Conservation (phyloP, 768 basidiomycete species). For the Suillus alpinus region DNA sequence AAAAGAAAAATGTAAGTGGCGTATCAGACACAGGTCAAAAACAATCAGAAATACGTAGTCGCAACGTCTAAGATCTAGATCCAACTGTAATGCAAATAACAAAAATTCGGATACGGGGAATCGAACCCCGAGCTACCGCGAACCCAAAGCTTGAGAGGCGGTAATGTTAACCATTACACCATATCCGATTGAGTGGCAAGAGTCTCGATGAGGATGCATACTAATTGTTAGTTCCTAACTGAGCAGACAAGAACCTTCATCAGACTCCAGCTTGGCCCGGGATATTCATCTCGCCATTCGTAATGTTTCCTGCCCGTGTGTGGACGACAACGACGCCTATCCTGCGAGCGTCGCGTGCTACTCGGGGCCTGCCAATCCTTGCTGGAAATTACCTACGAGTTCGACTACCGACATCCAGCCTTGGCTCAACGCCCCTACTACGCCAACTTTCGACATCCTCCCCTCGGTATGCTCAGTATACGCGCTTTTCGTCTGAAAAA, state of each 20-base stretch:
- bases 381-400: neutral
- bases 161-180: conserved; percentile 7
- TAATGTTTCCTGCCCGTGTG: neutral
- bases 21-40: too few species aligned
- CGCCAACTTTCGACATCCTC: conserved; percentile 22
- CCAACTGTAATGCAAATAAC: neutral
- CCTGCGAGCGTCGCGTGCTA: neutral
- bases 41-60: too few species aligned
- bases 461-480: conserved; percentile 22
- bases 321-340: neutral
- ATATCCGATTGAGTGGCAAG: neutral
- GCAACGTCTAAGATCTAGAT: too few species aligned
- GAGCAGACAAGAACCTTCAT: too few species aligned
- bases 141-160: neutral
- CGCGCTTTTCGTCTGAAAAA: conserved; percentile 21
- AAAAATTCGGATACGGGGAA: conserved; percentile 49
- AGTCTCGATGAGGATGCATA: fast-evolving
- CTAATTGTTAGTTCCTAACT: neutral
- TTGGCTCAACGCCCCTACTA: neutral
- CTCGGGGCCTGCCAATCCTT: neutral
- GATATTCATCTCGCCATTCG: neutral
- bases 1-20: too few species aligned
- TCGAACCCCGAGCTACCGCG: conserved; percentile 59
- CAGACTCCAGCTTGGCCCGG: neutral
- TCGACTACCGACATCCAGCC: neutral